Conservation (phyloP, 768 basidiomycete genomes). For the Phaeotremella skinneri region DNA sequence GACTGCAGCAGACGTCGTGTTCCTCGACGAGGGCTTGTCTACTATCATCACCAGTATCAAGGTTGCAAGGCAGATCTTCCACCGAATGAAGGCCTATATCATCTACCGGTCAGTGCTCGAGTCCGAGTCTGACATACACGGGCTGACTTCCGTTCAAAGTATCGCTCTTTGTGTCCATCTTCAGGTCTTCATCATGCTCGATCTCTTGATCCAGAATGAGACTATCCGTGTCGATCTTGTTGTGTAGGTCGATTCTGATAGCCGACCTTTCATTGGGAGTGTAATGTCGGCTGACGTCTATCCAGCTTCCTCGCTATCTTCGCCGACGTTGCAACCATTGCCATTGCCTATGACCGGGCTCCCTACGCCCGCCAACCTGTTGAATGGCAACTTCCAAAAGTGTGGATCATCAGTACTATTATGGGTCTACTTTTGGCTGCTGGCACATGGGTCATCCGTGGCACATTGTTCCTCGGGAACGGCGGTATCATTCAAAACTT, state of each 20-base stretch:
- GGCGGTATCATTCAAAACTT: slow-evolving; percentile 57
- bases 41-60: slow-evolving; percentile 57
- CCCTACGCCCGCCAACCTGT: slow-evolving; percentile 54
- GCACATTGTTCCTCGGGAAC: slow-evolving; percentile 53
- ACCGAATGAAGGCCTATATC: slow-evolving; percentile 56
- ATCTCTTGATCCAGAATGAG: slow-evolving; percentile 57
- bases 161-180: slow-evolving; percentile 59
- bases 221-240: slow-evolving; percentile 57
- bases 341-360: slow-evolving; percentile 57
- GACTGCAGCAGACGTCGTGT: slow-evolving; percentile 62
- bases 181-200: slow-evolving; percentile 56
- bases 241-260: slow-evolving; percentile 39
- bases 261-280: not conserved
- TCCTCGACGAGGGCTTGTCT: slow-evolving; percentile 56
- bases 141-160: slow-evolving; percentile 10
- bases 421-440: slow-evolving; percentile 54
- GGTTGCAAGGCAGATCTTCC: slow-evolving; percentile 58
- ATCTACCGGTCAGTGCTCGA: slow-evolving; percentile 52
- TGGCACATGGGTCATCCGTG: slow-evolving; percentile 57
- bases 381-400: slow-evolving; percentile 59
- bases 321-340: slow-evolving; percentile 57
- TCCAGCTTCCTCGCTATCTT: slow-evolving; percentile 54
- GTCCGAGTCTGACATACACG: not conserved
- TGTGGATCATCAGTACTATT: slow-evolving; percentile 57
- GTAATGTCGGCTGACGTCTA: slow-evolving; percentile 7